phyloP scores from a whole-genome alignment of 208 protist genomes.

The Leishmania lainsoni region DNA sequence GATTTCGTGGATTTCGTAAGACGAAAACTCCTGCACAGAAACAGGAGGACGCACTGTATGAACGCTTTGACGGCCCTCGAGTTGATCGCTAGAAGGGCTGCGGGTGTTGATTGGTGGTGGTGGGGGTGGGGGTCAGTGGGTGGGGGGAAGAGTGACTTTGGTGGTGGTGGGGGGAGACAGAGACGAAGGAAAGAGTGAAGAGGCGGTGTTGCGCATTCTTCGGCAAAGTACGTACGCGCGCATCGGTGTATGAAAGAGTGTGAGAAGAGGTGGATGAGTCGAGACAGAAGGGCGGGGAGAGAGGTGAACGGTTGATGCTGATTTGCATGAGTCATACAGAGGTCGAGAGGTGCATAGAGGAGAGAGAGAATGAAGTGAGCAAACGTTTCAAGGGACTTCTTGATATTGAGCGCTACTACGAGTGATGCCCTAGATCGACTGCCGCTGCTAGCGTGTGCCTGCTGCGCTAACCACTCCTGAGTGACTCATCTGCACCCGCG shows the following conservation, averaged over 20 bases:
- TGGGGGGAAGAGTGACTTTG: background rate
- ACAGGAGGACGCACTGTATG: background rate
- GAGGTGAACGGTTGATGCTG: background rate
- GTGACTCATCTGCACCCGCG: background rate
- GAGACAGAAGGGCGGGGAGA: background rate
- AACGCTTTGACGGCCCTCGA: background rate
- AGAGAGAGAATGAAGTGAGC: background rate
- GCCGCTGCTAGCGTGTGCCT: background rate
- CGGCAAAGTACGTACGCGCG: background rate
- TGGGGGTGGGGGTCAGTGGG: background rate
- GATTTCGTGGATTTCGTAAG: background rate
- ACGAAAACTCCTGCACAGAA: background rate
- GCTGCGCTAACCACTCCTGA: background rate
- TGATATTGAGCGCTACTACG: background rate
- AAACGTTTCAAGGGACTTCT: background rate
- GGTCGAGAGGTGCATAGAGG: background rate
- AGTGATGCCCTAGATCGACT: background rate
- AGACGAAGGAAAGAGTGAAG: background rate
- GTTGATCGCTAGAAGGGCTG: background rate
- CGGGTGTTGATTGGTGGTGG: background rate
- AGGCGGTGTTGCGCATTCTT: background rate
- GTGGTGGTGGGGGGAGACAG: background rate
- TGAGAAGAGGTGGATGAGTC: background rate
- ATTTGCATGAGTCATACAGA: background rate
- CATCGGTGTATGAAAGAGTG: background rate